These are phyloP conservation scores for Stephanodiscus minutulus DNA, from an alignment of 108 stramenopile genomes.

Conservation along the genomic window DNA sequence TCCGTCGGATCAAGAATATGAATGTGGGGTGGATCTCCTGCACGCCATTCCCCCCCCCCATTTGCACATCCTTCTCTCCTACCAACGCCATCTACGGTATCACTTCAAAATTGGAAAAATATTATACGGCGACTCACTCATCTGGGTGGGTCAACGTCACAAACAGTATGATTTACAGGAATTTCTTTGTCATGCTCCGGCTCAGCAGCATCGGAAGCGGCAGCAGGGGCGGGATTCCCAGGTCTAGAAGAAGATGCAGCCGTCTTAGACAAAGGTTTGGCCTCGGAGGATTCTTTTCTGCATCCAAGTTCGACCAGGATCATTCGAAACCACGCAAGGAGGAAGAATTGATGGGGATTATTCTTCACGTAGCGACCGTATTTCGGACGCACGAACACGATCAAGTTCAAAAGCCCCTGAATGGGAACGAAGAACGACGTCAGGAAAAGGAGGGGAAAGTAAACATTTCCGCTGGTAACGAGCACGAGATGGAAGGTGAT, in stretches of 20 bases:
- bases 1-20: no score
- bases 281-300: not conserved
- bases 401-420: conserved; percentile 21
- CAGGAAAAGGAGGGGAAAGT: conserved; percentile 15
- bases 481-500: conserved; percentile 25
- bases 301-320: not conserved
- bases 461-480: conserved; percentile 14
- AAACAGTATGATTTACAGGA: no score
- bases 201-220: no score
- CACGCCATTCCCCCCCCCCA: no score
- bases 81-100: no score
- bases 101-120: no score
- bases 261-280: not conserved
- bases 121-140: no score
- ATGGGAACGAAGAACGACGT: conserved; percentile 26
- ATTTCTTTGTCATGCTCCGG: no score
- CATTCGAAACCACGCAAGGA: conserved; percentile 22
- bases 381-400: conserved; percentile 25
- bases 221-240: no score
- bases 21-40: no score
- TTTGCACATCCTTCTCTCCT: no score
- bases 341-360: conserved; percentile 9
- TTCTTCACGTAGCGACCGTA: conserved; percentile 3
- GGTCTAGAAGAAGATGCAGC: not conserved
- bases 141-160: no score